Base-by-base conservation (phyloP, 306 rosid genomes). In the Malus orientalis region DNA sequence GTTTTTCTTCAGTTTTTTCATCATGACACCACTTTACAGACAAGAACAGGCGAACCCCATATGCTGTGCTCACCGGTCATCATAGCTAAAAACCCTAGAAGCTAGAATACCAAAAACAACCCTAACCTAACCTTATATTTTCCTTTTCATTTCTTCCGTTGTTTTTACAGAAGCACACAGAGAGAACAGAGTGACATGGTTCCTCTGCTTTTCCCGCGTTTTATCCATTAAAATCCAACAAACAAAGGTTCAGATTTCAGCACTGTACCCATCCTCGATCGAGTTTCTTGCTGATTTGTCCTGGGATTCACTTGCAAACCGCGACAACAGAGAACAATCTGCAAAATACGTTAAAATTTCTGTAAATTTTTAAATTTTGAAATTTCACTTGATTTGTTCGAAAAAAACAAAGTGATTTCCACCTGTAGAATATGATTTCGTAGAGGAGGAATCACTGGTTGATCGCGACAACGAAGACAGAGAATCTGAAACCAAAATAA, bases 1-100 rank as follows among this genome's bases (percentile, higher is more conserved):
- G 40, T n/a, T n/a, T 71, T 6, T 1, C 54, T 84, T 61, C 84
- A 87, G 81, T 83, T 75, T 81, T 83, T 83, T 81, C 73, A 86
- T 81, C 67, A 84, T 80, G 80, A 29, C 79, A 72, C 94, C 83
- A 77, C 87, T 88, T 54, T 83, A 83, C 87, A 85, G 78, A 82
- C 66, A 74, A 76, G 75, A 83, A 36, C 84, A 71, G 49, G 76
- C 61, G 75, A 81, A 23, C 62, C 84, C 14, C n/a, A 8, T 9
- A 8, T 9, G 14, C 62, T 3, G 11, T 10, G 67, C 81, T 76
- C 80, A 14, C 85, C 72, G 81, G 81, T 81, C 78, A 81, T 87
- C 77, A 79, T 68, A 15, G 60, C 85, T 79, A 61, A 44, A 44
- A 44, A 44, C 54, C 11, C 32, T 25, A 6, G 5, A 11, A 42